Evolutionary conservation across 2,329 filamentous ascomycete species (phyloP).

Genomic region (Coniochaeta hoffmannii): DNA sequence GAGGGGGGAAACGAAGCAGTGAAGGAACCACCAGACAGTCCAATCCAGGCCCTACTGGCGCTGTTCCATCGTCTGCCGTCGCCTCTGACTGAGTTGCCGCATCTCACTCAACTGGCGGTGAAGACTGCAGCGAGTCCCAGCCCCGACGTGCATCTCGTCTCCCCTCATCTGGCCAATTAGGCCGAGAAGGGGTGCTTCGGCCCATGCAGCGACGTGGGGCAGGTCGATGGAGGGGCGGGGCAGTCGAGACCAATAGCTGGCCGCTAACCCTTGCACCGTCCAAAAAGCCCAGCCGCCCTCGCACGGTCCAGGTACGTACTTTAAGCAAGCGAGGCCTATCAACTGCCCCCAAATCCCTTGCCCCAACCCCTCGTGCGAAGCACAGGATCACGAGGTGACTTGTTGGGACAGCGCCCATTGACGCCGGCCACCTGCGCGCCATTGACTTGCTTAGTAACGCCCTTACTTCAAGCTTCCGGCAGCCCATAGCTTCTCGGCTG

Average conservation of each 20-base stretch:
- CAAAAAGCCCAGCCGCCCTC: background rate
- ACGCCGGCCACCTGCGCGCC: background rate
- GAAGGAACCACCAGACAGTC: background rate
- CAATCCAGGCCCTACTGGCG: background rate
- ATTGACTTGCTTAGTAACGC: background rate
- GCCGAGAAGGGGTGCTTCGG: background rate
- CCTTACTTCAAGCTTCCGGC: background rate
- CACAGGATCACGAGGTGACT: background rate
- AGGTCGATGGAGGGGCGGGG: background rate
- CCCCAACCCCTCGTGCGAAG: background rate
- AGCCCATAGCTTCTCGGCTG: background rate
- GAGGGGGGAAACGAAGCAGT: slow-evolving; percentile 14
- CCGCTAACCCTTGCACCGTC: background rate
- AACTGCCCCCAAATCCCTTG: background rate
- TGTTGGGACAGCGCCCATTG: background rate
- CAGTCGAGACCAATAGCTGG: background rate
- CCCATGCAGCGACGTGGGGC: slow-evolving; percentile 1
- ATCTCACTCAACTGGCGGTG: slow-evolving; percentile 8
- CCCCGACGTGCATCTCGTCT: slow-evolving; percentile 3
- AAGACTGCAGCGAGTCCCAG: slow-evolving; percentile 5
- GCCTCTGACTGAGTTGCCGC: slow-evolving; percentile 1
- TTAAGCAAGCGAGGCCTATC: background rate
- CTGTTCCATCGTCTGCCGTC: background rate
- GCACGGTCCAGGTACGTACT: background rate
- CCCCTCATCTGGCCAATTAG: slow-evolving; percentile 1